phyloP scores from a whole-genome alignment of 202 grass and related monocot genomes.

The Zizania palustris region DNA sequence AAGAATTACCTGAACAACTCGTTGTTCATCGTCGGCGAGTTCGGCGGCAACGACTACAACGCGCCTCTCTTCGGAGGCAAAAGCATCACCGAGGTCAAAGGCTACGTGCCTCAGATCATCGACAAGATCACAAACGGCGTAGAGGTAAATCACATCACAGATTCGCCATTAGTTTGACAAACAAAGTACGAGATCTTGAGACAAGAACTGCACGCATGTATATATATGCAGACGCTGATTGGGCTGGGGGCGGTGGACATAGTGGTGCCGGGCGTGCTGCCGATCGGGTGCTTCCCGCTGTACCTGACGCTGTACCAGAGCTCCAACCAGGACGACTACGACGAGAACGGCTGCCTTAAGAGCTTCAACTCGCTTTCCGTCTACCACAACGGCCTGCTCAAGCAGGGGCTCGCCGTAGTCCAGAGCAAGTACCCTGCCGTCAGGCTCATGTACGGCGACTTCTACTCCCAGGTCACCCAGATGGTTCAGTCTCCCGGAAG shows the following conservation, averaged over 20 bases:
- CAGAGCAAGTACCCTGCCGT: constrained; percentile 50
- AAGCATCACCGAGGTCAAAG: constrained; percentile 49
- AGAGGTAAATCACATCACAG: constrained; percentile 44
- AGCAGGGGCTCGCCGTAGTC: constrained; percentile 40
- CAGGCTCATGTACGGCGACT: constrained; percentile 79
- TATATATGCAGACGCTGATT: constrained; percentile 50
- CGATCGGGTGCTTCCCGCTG: constrained; percentile 79
- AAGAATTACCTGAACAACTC: constrained; percentile 62
- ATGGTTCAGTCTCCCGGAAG: constrained; percentile 62
- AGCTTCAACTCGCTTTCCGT: constrained; percentile 56
- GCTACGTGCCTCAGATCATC: constrained; percentile 59
- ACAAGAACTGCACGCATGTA: background rate
- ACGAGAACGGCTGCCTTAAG: constrained; percentile 60
- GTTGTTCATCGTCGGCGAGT: constrained; percentile 76
- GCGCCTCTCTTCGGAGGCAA: constrained; percentile 56
- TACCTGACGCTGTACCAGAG: constrained; percentile 67
- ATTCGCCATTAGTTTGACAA: too few species aligned
- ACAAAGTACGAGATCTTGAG: too few species aligned
- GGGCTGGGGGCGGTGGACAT: constrained; percentile 58
- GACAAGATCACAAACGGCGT: constrained; percentile 52
- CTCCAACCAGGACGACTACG: constrained; percentile 55
- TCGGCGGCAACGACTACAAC: constrained; percentile 94
- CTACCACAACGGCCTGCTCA: constrained; percentile 68
- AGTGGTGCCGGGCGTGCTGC: constrained; percentile 74
- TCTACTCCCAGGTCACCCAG: constrained; percentile 64